Evolutionary conservation across 148 eudicot species (phyloP), one percentile per base, ranked within the genome.

Genomic region (Tetragonia tetragonoides): DNA sequence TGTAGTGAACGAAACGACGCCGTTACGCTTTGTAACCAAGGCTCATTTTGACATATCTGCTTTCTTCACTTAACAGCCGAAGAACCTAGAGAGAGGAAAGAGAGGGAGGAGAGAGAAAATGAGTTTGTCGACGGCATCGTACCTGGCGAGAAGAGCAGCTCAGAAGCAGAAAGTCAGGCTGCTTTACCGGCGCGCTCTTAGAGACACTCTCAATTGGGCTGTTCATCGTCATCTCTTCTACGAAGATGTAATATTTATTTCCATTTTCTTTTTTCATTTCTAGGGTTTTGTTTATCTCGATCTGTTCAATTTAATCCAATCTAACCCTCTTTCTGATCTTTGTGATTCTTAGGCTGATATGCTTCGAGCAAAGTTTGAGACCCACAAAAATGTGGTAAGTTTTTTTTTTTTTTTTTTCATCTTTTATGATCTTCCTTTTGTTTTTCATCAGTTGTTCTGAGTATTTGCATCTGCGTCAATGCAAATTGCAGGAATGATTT

Each of bases 211-310:
- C 84, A 91, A 89, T 83, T 96, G 99, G 99, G 97, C 99, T 57
- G 99, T 96, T 47, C 98, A 96, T 83, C 99, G 99, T 71, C 99
- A 90, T 73, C 92, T 93, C 83, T 96, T 93, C 82, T 96, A 96
- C 70, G 53, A 84, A 37, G 99, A 93, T 85, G 99, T 96, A 91
- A 42, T 39, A 39, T 61, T 70, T 28, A 28, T 28, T 39, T 66
- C 34, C 65, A 37, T 79, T 87, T 77, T 62, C 75, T 41, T 21
- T 53, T 77, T 81, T 82, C 53, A 69, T 53, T 78, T 80, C 42
- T 85, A 74, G 84, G 86, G 72, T 80, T 80, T 83, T 61, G 3
- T 17, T 60, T 66, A 62, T 62, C 12, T 59, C 54, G 59, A 73
- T 77, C 77, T 65, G 34, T 73, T 72, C 49, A 12, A 59, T 0